Base-by-base conservation (phyloP, 2,329 filamentous ascomycete species). In the Epichloe scottii region DNA sequence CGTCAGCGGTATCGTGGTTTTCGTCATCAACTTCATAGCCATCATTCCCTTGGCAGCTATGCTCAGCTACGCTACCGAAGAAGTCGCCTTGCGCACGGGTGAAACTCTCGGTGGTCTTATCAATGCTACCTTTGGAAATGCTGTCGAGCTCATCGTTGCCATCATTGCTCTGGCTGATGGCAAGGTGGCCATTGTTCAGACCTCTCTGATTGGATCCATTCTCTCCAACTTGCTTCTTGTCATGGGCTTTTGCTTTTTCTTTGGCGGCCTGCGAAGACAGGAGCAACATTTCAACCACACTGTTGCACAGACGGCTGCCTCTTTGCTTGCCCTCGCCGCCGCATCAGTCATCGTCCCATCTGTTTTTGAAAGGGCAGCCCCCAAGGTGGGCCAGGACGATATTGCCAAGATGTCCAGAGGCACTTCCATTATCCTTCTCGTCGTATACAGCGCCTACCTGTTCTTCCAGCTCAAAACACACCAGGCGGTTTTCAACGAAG, bases 211-310 rank as follows among this genome's bases (percentile, higher is more conserved):
- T 55, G 90, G 90, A 51, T 90, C 85, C 66, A 95, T 96, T 65
- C 73, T 96, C 21, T 95, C 89, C 41, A 96, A 96, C 64, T 68
- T 97, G 53, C 77, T 95, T 3, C 78, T 95, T 14, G 88, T 95
- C 48, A 73, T 95, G 73, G 90, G 89, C 51, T 94, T 90, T 81
- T 93, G 84, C 64, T 96, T 94, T 74, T 93, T 95, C 71, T 84
- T 87, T 54, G 89, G 88, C 47, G 89, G 89, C 4, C 66, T 94
- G 58, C 83, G 85, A 53, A 81, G 90, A 30, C 63, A 78, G 30
- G 86, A 94, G 64, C 91, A 96, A 65, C 84, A 81, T 66, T 97
- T 96, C 77, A 95, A 96, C 71, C 81, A 86, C 35, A 91, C 87
- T 0, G 89, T 96, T 6, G 90, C 90, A 0, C 89, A 95, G 66